These are phyloP conservation scores for Xerocomus nothofagi DNA, from an alignment of 1,284 basidiomycete species.

Conservation along the genomic window DNA sequence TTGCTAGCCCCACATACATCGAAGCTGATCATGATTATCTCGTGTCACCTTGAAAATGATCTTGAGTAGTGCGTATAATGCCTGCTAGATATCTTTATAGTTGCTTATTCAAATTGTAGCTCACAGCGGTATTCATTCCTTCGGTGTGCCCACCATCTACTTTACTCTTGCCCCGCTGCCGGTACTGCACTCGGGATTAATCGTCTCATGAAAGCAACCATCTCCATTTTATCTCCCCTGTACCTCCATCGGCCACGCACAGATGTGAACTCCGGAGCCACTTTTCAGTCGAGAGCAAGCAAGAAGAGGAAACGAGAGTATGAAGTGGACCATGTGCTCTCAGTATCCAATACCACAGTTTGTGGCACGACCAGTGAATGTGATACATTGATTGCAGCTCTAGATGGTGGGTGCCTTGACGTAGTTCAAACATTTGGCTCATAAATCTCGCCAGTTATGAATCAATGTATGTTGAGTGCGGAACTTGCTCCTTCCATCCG, in stretches of 20 bases:
- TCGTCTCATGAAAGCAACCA: constrained; percentile 54
- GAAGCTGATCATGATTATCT: constrained; percentile 49
- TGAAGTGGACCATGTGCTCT: constrained; percentile 79
- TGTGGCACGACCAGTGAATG: constrained; percentile 53
- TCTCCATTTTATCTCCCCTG: constrained; percentile 52
- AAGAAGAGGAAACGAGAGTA: constrained; percentile 77
- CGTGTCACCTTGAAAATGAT: constrained; percentile 61
- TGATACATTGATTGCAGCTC: constrained; percentile 51
- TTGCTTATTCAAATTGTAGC: constrained; percentile 34
- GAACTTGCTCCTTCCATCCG: constrained; percentile 53
- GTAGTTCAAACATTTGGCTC: constrained; percentile 1
- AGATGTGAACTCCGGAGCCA: constrained; percentile 18
- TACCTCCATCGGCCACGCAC: constrained; percentile 43
- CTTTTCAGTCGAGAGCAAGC: constrained; percentile 51
- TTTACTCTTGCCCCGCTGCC: constrained; percentile 46
- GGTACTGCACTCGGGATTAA: constrained; percentile 51
- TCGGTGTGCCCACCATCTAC: constrained; percentile 42
- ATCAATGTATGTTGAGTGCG: constrained; percentile 46
- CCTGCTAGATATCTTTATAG: not conserved
- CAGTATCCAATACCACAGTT: constrained; percentile 47
- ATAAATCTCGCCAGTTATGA: constrained; percentile 44
- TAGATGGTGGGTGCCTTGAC: constrained; percentile 54
- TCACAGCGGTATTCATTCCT: constrained; percentile 46
- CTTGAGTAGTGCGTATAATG: constrained; percentile 46
- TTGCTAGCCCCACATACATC: constrained; percentile 54